Conservation (phyloP, 225 moss, liverwort and hornwort genomes). For the Sphagnum contortum region DNA sequence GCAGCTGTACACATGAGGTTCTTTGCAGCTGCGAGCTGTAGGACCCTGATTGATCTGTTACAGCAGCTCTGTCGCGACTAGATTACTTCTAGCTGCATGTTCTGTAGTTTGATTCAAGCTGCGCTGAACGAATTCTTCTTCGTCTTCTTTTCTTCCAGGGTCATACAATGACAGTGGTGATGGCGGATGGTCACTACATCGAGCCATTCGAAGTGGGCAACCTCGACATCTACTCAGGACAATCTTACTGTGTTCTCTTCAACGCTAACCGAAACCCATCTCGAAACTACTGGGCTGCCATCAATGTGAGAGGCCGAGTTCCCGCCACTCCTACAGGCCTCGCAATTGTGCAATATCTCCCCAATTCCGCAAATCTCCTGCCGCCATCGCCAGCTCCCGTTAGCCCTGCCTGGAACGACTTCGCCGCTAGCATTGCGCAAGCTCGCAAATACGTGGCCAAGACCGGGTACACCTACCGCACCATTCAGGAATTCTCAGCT, state of each 20-base stretch:
- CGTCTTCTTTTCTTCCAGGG: not conserved
- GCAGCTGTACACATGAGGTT: not conserved
- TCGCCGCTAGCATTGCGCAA: slow-evolving; percentile 11
- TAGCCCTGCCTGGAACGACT: slow-evolving; percentile 31
- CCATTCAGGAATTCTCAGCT: too few relatives aligned
- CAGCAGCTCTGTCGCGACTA: too few relatives aligned
- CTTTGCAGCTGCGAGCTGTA: not conserved
- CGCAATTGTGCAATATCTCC: slow-evolving; percentile 19
- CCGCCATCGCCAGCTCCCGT: slow-evolving; percentile 18
- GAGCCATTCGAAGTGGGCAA: too few relatives aligned
- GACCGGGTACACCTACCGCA: not conserved
- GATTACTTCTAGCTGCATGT: too few relatives aligned
- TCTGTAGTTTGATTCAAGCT: too few relatives aligned
- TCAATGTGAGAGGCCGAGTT: slow-evolving; percentile 18
- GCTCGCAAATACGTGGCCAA: slow-evolving; percentile 10
- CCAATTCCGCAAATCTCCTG: slow-evolving; percentile 3
- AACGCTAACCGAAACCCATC: slow-evolving; percentile 17
- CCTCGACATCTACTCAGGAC: slow-evolving; percentile 26
- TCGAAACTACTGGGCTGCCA: slow-evolving; percentile 22
- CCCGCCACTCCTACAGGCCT: slow-evolving; percentile 19
- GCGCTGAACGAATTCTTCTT: not conserved
- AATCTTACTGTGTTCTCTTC: slow-evolving; percentile 22
- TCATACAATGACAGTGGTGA: too few relatives aligned
- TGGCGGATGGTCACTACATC: too few relatives aligned
- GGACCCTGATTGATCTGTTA: not conserved